Conservation (phyloP, 2,329 filamentous ascomycete genomes). For the Claviceps spartinae region DNA sequence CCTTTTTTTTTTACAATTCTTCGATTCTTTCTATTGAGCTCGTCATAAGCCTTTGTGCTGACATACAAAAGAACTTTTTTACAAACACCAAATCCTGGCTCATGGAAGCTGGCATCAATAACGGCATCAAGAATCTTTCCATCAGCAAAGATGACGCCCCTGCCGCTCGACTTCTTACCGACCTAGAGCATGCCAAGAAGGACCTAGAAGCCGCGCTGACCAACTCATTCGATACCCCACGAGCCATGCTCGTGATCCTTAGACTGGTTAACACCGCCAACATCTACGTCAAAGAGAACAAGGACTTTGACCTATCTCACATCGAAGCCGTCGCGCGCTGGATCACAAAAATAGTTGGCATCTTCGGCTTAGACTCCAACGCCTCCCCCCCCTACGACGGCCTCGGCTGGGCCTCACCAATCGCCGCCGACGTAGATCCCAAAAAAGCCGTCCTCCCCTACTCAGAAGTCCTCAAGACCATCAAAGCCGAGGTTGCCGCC, state of each 20-base stretch:
- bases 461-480: conserved; percentile 27
- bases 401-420: conserved; percentile 39
- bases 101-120: conserved; percentile 26
- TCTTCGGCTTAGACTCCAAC: conserved; percentile 65
- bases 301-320: conserved; percentile 30
- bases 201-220: conserved; percentile 47
- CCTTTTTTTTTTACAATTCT: background rate
- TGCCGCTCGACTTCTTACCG: conserved; percentile 21
- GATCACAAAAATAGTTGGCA: conserved; percentile 71
- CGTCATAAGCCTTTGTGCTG: background rate
- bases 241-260: conserved; percentile 64
- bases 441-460: conserved; percentile 34
- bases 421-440: conserved; percentile 28
- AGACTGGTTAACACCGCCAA: conserved; percentile 71
- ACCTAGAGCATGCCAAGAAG: conserved; percentile 39
- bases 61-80: conserved; percentile 39
- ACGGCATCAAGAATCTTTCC: conserved; percentile 24
- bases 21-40: background rate
- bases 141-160: conserved; percentile 20
- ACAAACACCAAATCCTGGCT: conserved; percentile 41
- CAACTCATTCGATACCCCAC: conserved; percentile 80
- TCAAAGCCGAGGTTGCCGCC: conserved; percentile 31
- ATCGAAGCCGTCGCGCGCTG: conserved; percentile 53
- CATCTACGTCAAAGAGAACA: conserved; percentile 35
- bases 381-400: conserved; percentile 40